Percentiles rank a stretch among this genome's conserved stretches.
These are phyloP conservation scores for Chimonanthus praecox DNA, from an alignment of 164 flowering plant genomes.

Conservation along the genomic window DNA sequence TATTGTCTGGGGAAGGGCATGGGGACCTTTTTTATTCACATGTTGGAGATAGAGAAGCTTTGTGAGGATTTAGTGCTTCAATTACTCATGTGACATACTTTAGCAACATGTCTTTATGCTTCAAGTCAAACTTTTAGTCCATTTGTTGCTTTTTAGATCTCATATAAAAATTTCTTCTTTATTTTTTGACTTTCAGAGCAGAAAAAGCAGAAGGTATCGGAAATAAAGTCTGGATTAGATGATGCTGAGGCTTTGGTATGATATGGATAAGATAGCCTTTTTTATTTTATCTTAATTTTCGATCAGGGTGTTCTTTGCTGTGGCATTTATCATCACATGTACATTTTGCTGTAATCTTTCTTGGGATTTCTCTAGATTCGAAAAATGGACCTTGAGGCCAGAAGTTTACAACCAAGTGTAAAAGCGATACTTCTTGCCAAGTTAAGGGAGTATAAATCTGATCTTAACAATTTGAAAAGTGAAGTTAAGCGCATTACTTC, in stretches of 20 bases:
- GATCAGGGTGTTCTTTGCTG: background rate
- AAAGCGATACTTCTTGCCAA: conserved; percentile 82
- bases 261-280: background rate
- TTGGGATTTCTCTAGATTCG: conserved; percentile 41
- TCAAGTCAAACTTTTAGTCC: background rate
- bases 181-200: conserved; percentile 43
- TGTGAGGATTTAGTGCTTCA: too few relatives aligned
- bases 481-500: conserved; percentile 64
- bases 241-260: conserved; percentile 83
- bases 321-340: background rate
- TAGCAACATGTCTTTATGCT: too few relatives aligned
- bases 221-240: conserved; percentile 61
- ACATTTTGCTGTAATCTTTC: background rate
- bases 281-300: background rate
- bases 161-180: background rate
- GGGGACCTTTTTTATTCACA: too few relatives aligned
- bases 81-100: too few relatives aligned
- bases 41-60: too few relatives aligned
- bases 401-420: conserved; percentile 80
- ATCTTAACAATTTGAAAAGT: conserved; percentile 72
- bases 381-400: conserved; percentile 90
- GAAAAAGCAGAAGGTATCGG: conserved; percentile 74
- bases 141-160: background rate
- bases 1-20: too few relatives aligned
- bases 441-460: conserved; percentile 84